Evolutionary conservation across 176 grass and related monocot genomes (phyloP), one percentile per base, ranked within the genome.

Genomic region (Coix lacrymajobi): DNA sequence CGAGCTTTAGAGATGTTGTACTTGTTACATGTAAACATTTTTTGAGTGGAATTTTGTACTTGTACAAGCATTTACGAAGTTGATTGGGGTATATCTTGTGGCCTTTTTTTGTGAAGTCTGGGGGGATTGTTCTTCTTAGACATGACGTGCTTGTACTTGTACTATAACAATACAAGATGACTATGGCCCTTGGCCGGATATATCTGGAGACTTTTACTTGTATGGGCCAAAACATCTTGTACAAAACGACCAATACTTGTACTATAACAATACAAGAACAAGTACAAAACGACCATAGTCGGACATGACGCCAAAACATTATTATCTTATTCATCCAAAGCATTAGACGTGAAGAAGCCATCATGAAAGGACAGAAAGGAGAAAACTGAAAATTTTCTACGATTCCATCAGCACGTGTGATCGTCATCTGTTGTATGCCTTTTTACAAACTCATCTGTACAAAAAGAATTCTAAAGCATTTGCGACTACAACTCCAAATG

Each of bases 1-100:
- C 2, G 12, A 62, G 1, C 61, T 63, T 77, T 65, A 56, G 48
- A 20, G 63, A 77, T 85, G 88, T 56, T 76, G 70, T 85, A 71
- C 52, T 69, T 82, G 71, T 81, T 76, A 77, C 41, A 49, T 86
- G 72, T 89, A 90, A 67, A 86, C 84, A 83, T 74, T 49, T 79
- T 83, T 25, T 39, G 33, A 37, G 32, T 71, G 75, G n/a, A 30
- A 0, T 60, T 60, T 77, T 82, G 46, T 49, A 60, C 81, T 22
- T 82, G 88, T 73, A 68, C 73, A 86, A 78, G 66, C 82, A 83
- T 74, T 72, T 83, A 40, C 29, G 20, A 29, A 89, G 28, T 58
- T 66, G 51, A 66, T 75, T 12, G 2, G 31, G 40, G 24, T 68
- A 69, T 62, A 80, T 71, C 15, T 22, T 10, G 16, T 30, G 44